Base-by-base conservation (phyloP, 129 eudicot species). In the Tagetes erecta region DNA sequence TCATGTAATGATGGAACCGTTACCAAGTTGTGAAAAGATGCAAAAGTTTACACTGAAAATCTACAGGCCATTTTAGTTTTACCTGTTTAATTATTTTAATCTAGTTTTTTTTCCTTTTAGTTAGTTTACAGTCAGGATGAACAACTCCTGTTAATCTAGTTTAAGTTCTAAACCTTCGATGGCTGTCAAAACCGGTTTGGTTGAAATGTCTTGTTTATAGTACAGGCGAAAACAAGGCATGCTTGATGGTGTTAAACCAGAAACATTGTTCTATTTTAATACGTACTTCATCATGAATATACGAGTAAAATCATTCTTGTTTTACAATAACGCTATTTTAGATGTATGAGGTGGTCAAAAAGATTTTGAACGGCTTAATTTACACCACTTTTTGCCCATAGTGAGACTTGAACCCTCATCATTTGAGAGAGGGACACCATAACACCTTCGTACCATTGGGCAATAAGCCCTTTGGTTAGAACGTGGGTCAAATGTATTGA, bases 1-100 rank as follows among this genome's bases (percentile, higher is more conserved):
- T 34, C 31, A 0, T 60, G 39, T 62, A 62, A 14, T 44, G 77
- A 73, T 59, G n/a, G 6, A 40, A 34, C 34, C 3, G 20, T 36
- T 31, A 33, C 46, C 47, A 60, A 45, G 44, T 45, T 60, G 68
- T 52, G 7, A 36, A 52, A 55, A n/a, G 58, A 36, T 71, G 51
- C 35, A 69, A 13, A 12, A 6, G n/a, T 2, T 72, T 72, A 13
- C 68, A 59, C 38, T 49, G 41, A 70, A 70, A 51, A n/a, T 27
- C 4, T 70, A 4, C 20, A n/a, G 75, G 20, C 39, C 51, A 1
- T 20, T n/a, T 42, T 42, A 14, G 51, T 13, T 42, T 41, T 7
- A 35, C 20, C 12, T 36, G 44, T 11, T 36, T 59, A 12, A 35
- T 36, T 30, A 44, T 36, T 62, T 6, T 4, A 62, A 34, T 3